Conservation (phyloP, 2,329 filamentous ascomycete genomes). For the Fusarium verticillioides region DNA sequence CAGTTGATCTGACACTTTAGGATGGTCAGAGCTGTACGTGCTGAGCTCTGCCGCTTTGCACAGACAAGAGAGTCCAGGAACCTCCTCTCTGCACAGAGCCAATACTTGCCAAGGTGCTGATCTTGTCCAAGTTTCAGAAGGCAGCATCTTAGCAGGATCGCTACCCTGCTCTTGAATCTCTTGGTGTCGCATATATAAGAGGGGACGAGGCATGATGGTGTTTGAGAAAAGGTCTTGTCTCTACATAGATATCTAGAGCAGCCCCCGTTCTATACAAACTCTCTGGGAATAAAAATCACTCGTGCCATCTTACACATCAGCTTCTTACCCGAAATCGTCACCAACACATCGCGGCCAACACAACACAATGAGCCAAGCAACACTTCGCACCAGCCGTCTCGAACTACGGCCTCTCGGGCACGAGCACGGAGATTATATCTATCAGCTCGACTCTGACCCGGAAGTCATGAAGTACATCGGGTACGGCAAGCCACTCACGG, state of each 20-base stretch:
- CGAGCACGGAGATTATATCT: constrained; percentile 34
- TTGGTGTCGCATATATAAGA: constrained; percentile 31
- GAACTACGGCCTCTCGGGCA: constrained; percentile 29
- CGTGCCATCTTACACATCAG: neutral
- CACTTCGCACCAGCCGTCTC: constrained; percentile 33
- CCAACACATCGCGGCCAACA: neutral
- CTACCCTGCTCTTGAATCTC: constrained; percentile 14
- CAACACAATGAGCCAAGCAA: constrained; percentile 33
- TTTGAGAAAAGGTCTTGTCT: neutral
- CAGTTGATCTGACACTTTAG: neutral
- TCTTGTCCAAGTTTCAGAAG: constrained; percentile 30
- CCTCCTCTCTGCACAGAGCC: neutral
- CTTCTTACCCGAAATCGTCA: neutral
- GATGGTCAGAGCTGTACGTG: neutral
- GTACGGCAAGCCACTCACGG: constrained; percentile 36
- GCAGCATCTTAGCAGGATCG: constrained; percentile 12
- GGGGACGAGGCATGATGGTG: constrained; percentile 6
- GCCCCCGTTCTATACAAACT: neutral
- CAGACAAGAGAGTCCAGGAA: neutral
- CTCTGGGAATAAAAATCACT: neutral
- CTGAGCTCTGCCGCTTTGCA: neutral
- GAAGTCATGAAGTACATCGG: constrained; percentile 41
- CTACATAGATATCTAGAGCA: neutral
- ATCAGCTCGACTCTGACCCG: constrained; percentile 34
- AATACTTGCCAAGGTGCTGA: constrained; percentile 33